These are phyloP conservation scores for Sphagnum magellanicum DNA, from an alignment of 228 moss, liverwort and hornwort species.

Conservation along the genomic window DNA sequence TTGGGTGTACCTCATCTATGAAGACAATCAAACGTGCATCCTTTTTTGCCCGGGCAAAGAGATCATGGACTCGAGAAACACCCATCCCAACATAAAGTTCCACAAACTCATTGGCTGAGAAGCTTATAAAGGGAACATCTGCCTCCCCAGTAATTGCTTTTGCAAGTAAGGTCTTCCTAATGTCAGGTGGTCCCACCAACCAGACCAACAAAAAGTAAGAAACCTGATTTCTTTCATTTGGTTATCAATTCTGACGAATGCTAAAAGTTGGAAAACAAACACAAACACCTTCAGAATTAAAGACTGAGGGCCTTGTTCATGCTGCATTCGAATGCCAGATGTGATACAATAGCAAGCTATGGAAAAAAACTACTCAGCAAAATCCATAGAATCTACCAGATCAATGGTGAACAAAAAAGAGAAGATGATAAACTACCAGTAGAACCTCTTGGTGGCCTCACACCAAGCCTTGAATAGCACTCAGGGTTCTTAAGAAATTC, in stretches of 20 bases:
- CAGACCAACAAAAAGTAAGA: no score
- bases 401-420: no score
- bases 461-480: conserved; percentile 77
- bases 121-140: conserved; percentile 66
- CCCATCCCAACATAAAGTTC: conserved; percentile 71
- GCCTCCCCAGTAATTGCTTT: conserved; percentile 73
- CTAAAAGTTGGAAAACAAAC: no score
- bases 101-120: conserved; percentile 71
- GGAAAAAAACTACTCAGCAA: no score
- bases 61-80: conserved; percentile 65
- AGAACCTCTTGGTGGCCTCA: conserved; percentile 85
- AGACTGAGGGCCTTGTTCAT: no score
- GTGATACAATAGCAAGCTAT: no score
- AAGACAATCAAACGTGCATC: conserved; percentile 68
- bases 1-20: conserved; percentile 61
- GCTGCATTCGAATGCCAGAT: no score
- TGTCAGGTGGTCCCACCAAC: conserved; percentile 66
- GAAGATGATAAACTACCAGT: no score
- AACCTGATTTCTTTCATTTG: no score
- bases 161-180: conserved; percentile 64
- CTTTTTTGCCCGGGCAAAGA: conserved; percentile 60
- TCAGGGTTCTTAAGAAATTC: conserved; percentile 84
- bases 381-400: no score
- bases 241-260: no score
- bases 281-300: no score